Evolutionary conservation across 2,329 filamentous ascomycete species (phyloP), one percentile per base, ranked within the genome.

Genomic region (Pyricularia sp.): DNA sequence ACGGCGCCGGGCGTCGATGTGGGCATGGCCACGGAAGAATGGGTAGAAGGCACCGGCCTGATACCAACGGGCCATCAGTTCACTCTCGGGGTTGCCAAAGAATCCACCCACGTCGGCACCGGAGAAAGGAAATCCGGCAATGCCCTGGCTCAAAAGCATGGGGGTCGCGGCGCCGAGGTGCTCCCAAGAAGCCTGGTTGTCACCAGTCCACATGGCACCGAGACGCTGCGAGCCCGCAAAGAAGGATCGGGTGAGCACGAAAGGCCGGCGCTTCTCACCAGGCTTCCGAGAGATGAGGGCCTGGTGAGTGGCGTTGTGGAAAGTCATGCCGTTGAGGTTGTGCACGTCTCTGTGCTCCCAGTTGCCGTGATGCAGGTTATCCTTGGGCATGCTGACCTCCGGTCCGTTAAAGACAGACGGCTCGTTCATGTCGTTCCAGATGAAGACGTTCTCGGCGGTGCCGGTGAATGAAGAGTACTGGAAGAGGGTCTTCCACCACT

Each of bases 371-470:
- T 99, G 94, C 33, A 99, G 77, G 74, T 99, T 99, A 79, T 99
- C 94, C 77, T 97, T 97, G 67, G 94, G 94, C 93, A 97, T 97
- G 5, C 93, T 97, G 3, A 92, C 96, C 76, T 99, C 94, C 0
- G 94, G 94, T 0, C 94, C 94, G 74, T 97, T 97, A 81, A 99
- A 99, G 1, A 99, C 94, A 0, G 94, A 97, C 0, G 94, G 94
- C 78, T 99, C 94, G 73, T 97, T 97, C 94, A 99, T 99, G 75
- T 99, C 94, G 75, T 99, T 99, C 94, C 94, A 99, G 71, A 99
- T 86, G 76, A 91, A 97, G 0, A 91, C 88, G 75, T 97, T 99
- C 68, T 88, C 82, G 70, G 88, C 83, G 1, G 91, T 91, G 62
- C 92, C 93, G 75, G 91, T 90, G 82, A 97, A 99, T 55, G 79